phyloP scores from a whole-genome alignment of 2,329 filamentous ascomycete genomes.

The Clonostachys chloroleuca region DNA sequence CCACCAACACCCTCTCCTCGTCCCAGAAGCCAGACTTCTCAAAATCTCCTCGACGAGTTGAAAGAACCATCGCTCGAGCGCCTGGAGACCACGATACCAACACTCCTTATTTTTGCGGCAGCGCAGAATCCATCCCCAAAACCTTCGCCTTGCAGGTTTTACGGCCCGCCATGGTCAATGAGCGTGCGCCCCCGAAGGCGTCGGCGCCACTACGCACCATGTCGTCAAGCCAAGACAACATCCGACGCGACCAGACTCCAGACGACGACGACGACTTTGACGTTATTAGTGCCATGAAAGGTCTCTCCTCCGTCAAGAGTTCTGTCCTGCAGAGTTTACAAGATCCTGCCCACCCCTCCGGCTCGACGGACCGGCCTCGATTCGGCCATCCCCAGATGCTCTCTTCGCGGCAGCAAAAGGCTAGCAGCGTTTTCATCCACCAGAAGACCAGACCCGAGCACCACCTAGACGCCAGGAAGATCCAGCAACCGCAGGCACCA shows the following conservation, averaged over 20 bases:
- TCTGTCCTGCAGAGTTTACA: slow-evolving; percentile 15
- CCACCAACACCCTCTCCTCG: slow-evolving; percentile 7
- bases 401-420: slow-evolving; percentile 50
- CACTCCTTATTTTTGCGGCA: background rate
- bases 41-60: slow-evolving; percentile 1
- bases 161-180: slow-evolving; percentile 36
- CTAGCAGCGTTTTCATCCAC: slow-evolving; percentile 45
- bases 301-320: background rate
- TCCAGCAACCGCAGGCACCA: slow-evolving; percentile 42
- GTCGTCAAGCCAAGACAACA: slow-evolving; percentile 18
- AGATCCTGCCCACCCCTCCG: slow-evolving; percentile 2
- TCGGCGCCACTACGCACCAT: slow-evolving; percentile 26
- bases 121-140: slow-evolving; percentile 3
- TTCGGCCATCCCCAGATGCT: slow-evolving; percentile 34
- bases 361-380: slow-evolving; percentile 11
- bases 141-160: background rate
- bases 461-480: slow-evolving; percentile 43
- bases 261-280: slow-evolving; percentile 22
- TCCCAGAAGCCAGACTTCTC: slow-evolving; percentile 4
- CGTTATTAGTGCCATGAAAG: slow-evolving; percentile 21
- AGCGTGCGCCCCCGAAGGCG: slow-evolving; percentile 38
- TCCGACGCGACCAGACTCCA: slow-evolving; percentile 16
- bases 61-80: background rate
- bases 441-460: slow-evolving; percentile 52
- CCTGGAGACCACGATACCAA: background rate